Evolutionary conservation across 2,329 filamentous ascomycete genomes (phyloP), one percentile per base, ranked within the genome.

Genomic region (Scedosporium minutisporum): DNA sequence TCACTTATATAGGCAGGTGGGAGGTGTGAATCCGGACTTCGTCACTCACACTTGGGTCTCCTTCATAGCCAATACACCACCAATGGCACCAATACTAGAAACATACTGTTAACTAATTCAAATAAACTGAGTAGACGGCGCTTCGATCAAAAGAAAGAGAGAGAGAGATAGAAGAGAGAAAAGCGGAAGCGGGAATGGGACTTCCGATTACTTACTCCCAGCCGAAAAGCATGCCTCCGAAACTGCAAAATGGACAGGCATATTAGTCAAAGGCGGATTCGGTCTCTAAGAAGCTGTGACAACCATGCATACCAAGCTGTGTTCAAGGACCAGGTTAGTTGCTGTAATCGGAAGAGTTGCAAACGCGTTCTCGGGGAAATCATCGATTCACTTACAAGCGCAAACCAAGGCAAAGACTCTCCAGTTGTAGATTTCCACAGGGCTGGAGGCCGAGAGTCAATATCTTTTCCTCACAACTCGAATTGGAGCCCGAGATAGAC

Each of bases 341-440:
- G 16, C 12, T 29, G 6, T n/a, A 4, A 9, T 10, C 9, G 6
- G 51, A 33, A 6, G 33, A 10, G 27, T 21, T 16, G 12, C 21
- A 58, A 12, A 9, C 10, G 25, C 23, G 51, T 21, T 10, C 48
- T 46, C 4, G 44, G 29, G 21, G 29, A 12, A 10, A 38, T 38
- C 33, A 12, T 38, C 12, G 14, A n/a, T 18, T 29, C 42, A 64
- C 76, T 64, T 61, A 78, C 80, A 65, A 64, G 84, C 85, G 69
- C 79, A 85, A 58, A 85, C 85, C 66, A 88, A 77, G 63, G 80
- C 80, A 66, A 87, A 84, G 29, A 87, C 85, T 63, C 86, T 81
- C 86, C 86, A 89, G 69, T 86, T 85, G 74, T 89, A 89, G 64
- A 89, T 85, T 70, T 88, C 82, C 21, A 80, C 77, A 18, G 87